A percentile compares a stretch with the other conserved stretches of the same genome.
Evolutionary conservation across 306 rosid species (phyloP).

Genomic region (Dalbergia cochinchinensis): DNA sequence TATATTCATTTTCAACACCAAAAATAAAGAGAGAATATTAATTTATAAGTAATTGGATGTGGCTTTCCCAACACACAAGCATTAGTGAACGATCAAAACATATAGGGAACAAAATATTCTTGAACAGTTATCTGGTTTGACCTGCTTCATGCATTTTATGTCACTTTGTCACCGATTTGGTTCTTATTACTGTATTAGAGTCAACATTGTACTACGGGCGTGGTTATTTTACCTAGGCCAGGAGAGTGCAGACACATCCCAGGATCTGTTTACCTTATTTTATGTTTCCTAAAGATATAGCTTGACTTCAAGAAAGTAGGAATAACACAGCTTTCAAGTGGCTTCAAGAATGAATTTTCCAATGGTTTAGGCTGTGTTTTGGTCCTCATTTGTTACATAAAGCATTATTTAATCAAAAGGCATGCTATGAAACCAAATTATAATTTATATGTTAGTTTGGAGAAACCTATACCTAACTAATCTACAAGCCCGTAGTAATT

Average conservation of each 20-base stretch:
- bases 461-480: not conserved
- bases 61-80: not conserved
- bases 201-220: not conserved
- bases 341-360: not conserved
- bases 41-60: not conserved
- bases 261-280: not conserved
- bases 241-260: not conserved
- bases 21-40: not conserved
- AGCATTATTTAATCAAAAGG: constrained; percentile 11
- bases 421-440: not conserved
- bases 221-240: not conserved
- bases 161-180: too few species aligned
- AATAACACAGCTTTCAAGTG: constrained; percentile 1
- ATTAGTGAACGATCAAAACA: not conserved
- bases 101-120: not conserved
- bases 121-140: not conserved
- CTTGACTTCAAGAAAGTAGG: not conserved
- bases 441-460: not conserved
- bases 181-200: too few species aligned
- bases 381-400: constrained; percentile 13
- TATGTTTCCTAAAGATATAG: not conserved
- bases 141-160: not conserved
- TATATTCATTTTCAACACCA: too few species aligned
- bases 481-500: not conserved
- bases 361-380: not conserved